Evolutionary conservation across 2,329 filamentous ascomycete genomes (phyloP).

Genomic region (Tricladium varicosporioides): DNA sequence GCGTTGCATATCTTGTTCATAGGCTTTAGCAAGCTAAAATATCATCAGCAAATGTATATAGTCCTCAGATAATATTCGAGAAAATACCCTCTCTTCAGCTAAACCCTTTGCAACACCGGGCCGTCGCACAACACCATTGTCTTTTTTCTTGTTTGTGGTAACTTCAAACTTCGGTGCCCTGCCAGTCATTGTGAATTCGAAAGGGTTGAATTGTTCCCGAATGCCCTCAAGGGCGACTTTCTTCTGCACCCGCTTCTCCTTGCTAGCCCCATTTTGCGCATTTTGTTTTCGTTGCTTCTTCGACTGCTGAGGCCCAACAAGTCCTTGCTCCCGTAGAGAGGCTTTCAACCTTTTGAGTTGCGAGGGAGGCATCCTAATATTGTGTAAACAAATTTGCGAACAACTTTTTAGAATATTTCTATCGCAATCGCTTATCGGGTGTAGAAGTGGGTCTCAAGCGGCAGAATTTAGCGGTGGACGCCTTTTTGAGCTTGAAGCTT

Average conservation of each 20-base stretch:
- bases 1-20: slow-evolving; percentile 68
- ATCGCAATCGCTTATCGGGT: slow-evolving; percentile 22
- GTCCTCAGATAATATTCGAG: not conserved
- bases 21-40: slow-evolving; percentile 19
- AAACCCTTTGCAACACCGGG: slow-evolving; percentile 82
- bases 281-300: slow-evolving; percentile 88
- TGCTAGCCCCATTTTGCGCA: slow-evolving; percentile 62
- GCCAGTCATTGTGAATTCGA: slow-evolving; percentile 82
- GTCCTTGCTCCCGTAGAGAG: slow-evolving; percentile 83
- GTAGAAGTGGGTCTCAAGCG: not conserved
- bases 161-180: slow-evolving; percentile 83
- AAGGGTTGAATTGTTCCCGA: slow-evolving; percentile 95
- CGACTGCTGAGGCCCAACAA: slow-evolving; percentile 87
- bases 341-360: slow-evolving; percentile 95
- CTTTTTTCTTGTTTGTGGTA: slow-evolving; percentile 61
- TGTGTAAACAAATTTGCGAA: slow-evolving; percentile 1
- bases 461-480: slow-evolving; percentile 15
- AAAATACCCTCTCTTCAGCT: slow-evolving; percentile 74
- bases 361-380: slow-evolving; percentile 76
- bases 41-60: slow-evolving; percentile 13
- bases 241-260: slow-evolving; percentile 73
- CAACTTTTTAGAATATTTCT: slow-evolving; percentile 19
- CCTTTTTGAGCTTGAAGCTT: not conserved
- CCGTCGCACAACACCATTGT: slow-evolving; percentile 63
- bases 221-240: slow-evolving; percentile 79